phyloP scores from a whole-genome alignment of 2,329 filamentous ascomycete genomes.

The Zymoseptoria ardabiliae region DNA sequence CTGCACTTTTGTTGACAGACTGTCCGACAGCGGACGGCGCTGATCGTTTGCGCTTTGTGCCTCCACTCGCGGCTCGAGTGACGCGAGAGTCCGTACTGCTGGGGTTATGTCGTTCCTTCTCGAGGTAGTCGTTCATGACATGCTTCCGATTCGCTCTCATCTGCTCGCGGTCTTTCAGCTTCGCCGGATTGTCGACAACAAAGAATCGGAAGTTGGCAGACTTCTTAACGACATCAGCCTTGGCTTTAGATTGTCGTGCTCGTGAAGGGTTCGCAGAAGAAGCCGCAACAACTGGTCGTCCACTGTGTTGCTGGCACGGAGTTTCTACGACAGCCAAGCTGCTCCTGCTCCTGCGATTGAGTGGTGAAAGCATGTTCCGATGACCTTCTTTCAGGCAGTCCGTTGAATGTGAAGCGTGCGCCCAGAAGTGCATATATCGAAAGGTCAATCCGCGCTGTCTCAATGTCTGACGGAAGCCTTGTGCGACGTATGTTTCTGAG shows the following conservation, averaged over 20 bases:
- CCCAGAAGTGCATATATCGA: too few species aligned
- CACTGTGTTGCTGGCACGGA: background rate
- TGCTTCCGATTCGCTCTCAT: slow-evolving; percentile 25
- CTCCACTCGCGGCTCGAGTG: slow-evolving; percentile 1
- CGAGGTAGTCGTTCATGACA: slow-evolving; percentile 29
- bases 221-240: background rate
- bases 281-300: background rate
- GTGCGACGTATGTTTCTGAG: background rate
- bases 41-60: slow-evolving; percentile 12
- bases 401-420: too few species aligned
- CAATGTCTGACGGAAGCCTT: too few species aligned
- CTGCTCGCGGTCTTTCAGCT: slow-evolving; percentile 23
- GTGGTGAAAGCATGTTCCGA: background rate
- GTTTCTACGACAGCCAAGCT: background rate
- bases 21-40: background rate
- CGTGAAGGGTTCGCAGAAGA: background rate
- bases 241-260: background rate
- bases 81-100: slow-evolving; percentile 20
- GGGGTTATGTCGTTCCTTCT: slow-evolving; percentile 24
- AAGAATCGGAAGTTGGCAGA: slow-evolving; percentile 18
- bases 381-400: background rate
- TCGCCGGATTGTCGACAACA: slow-evolving; percentile 20
- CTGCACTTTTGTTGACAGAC: slow-evolving; percentile 2
- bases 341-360: background rate
- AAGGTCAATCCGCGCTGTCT: too few species aligned